phyloP scores from a whole-genome alignment of 2,329 filamentous ascomycete genomes.

The Diaporthe sp. region DNA sequence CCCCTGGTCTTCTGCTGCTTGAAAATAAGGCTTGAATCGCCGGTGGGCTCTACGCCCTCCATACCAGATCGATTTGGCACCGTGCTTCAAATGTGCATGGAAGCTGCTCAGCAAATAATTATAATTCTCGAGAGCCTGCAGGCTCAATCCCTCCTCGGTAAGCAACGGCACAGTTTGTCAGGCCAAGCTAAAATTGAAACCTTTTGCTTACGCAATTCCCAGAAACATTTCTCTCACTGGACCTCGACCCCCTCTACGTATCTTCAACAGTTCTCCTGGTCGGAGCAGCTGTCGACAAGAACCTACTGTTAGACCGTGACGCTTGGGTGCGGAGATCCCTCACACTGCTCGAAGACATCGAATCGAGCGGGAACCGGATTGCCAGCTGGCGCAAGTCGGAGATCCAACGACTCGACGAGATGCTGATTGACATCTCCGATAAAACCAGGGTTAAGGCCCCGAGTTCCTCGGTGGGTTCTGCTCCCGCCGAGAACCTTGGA shows the following conservation, averaged over 20 bases:
- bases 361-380: slow-evolving; percentile 18
- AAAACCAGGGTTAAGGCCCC: not conserved
- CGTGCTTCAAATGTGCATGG: slow-evolving; percentile 32
- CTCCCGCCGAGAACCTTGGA: not conserved
- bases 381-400: slow-evolving; percentile 19
- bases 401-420: slow-evolving; percentile 9
- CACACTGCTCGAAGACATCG: slow-evolving; percentile 4
- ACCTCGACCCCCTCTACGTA: slow-evolving; percentile 15
- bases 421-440: not conserved
- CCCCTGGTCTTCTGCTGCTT: slow-evolving; percentile 34
- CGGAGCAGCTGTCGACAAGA: slow-evolving; percentile 16
- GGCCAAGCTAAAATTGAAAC: not conserved
- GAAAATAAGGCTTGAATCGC: slow-evolving; percentile 33
- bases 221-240: slow-evolving; percentile 6
- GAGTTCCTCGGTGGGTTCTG: not conserved
- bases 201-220: not conserved
- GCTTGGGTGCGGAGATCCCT: not conserved
- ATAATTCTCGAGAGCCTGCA: slow-evolving; percentile 24
- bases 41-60: not conserved
- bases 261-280: not conserved
- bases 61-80: slow-evolving; percentile 22
- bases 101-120: slow-evolving; percentile 33
- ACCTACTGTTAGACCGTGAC: slow-evolving; percentile 10
- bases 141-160: slow-evolving; percentile 16
- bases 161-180: not conserved